These are phyloP conservation scores for Globisporangium barbulae DNA, from an alignment of 352 stramenopile species.

Conservation along the genomic window DNA sequence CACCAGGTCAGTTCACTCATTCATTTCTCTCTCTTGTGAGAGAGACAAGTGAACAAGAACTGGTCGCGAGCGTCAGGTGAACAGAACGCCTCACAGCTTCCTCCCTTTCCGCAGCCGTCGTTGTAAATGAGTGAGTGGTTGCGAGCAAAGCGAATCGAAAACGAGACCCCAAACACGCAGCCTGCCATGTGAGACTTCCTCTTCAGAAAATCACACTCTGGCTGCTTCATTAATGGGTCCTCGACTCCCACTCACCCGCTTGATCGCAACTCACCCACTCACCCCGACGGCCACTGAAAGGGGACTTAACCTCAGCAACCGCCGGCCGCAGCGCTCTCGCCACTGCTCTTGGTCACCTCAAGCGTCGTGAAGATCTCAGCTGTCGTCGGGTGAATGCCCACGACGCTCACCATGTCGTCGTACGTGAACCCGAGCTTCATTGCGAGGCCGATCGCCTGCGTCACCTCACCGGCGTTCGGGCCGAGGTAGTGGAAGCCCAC, in stretches of 20 bases:
- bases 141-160: background rate
- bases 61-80: slow-evolving; percentile 1
- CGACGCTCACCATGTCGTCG: slow-evolving; percentile 89
- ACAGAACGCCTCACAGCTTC: slow-evolving; percentile 18
- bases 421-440: slow-evolving; percentile 96
- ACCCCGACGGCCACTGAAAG: slow-evolving; percentile 26
- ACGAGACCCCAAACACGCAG: background rate
- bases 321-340: slow-evolving; percentile 86
- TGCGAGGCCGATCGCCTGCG: slow-evolving; percentile 90
- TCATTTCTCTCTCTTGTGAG: background rate
- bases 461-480: slow-evolving; percentile 96
- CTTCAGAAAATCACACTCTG: no score
- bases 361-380: slow-evolving; percentile 95
- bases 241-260: slow-evolving; percentile 16
- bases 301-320: slow-evolving; percentile 94
- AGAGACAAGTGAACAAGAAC: background rate
- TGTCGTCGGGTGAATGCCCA: slow-evolving; percentile 97
- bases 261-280: background rate
- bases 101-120: slow-evolving; percentile 15
- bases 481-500: slow-evolving; percentile 98
- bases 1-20: background rate
- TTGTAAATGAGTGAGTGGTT: background rate
- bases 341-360: slow-evolving; percentile 94
- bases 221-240: background rate
- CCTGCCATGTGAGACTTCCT: no score